phyloP scores from a whole-genome alignment of 805 yeast species.

The Saccharomycopsis selenospora region DNA sequence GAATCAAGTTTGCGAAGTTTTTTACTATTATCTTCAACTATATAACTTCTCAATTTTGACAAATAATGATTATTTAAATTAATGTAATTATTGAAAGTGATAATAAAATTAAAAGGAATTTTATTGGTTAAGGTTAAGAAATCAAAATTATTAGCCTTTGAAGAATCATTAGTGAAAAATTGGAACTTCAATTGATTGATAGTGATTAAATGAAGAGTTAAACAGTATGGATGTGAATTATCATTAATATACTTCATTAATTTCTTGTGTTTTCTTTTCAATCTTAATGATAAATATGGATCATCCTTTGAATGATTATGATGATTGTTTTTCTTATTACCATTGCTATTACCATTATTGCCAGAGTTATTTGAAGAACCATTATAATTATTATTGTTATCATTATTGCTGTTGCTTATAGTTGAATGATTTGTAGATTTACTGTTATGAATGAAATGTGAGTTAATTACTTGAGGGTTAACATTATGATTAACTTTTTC shows the following conservation, averaged over 20 bases:
- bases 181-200: slow-evolving; percentile 19
- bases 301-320: slow-evolving; percentile 14
- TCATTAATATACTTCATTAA: slow-evolving; percentile 9
- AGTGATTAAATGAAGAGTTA: slow-evolving; percentile 19
- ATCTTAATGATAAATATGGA: slow-evolving; percentile 15
- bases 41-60: slow-evolving; percentile 22
- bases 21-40: slow-evolving; percentile 13
- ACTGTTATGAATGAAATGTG: slow-evolving; percentile 15
- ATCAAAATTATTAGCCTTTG: slow-evolving; percentile 8
- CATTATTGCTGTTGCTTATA: slow-evolving; percentile 1
- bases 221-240: slow-evolving; percentile 11
- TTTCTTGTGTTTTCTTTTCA: slow-evolving; percentile 10
- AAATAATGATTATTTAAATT: slow-evolving; percentile 29
- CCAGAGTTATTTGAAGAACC: background rate
- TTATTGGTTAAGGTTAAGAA: slow-evolving; percentile 14
- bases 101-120: slow-evolving; percentile 33
- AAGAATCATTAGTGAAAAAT: slow-evolving; percentile 11
- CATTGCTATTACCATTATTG: background rate
- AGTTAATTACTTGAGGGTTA: slow-evolving; percentile 5
- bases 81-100: slow-evolving; percentile 42
- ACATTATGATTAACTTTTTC: slow-evolving; percentile 10
- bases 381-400: background rate
- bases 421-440: background rate
- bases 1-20: slow-evolving; percentile 18
- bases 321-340: background rate